Evolutionary conservation across 306 rosid genomes (phyloP).

Genomic region (Cucumis cinereus): DNA sequence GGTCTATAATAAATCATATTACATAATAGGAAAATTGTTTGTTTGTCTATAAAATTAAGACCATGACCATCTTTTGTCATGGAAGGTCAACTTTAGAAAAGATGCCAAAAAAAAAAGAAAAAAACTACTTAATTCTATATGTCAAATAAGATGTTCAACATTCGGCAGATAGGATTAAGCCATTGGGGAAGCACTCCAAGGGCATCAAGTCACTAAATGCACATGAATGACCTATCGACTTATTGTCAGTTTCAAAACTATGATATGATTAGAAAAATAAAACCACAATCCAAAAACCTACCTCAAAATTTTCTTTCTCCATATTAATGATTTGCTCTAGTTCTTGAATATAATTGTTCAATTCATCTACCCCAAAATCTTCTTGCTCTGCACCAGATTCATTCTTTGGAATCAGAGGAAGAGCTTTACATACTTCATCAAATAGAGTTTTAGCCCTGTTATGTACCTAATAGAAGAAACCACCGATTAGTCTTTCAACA

Average conservation of each 20-base stretch:
- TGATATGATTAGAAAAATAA: background rate
- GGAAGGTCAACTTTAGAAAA: background rate
- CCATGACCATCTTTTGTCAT: background rate
- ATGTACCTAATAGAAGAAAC: constrained; percentile 45
- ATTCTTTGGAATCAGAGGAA: constrained; percentile 51
- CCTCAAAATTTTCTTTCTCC: constrained; percentile 91
- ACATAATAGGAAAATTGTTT: background rate
- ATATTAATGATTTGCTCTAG: constrained; percentile 60
- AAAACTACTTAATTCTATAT: background rate
- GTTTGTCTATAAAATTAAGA: background rate
- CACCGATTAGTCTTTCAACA: constrained; percentile 3
- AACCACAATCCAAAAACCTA: constrained; percentile 12
- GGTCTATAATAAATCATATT: background rate
- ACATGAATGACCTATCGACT: background rate
- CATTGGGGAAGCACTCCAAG: background rate
- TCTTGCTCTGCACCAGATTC: constrained; percentile 19
- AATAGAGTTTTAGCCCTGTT: constrained; percentile 62
- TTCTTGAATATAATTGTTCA: constrained; percentile 45
- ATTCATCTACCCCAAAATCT: constrained; percentile 31
- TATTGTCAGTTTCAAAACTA: background rate
- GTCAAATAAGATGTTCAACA: background rate
- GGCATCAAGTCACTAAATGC: background rate
- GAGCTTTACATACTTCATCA: constrained; percentile 67
- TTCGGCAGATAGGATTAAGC: background rate
- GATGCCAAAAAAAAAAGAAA: background rate